Evolutionary conservation across 768 basidiomycete species (phyloP).

Genomic region (Pleurotus platypus): DNA sequence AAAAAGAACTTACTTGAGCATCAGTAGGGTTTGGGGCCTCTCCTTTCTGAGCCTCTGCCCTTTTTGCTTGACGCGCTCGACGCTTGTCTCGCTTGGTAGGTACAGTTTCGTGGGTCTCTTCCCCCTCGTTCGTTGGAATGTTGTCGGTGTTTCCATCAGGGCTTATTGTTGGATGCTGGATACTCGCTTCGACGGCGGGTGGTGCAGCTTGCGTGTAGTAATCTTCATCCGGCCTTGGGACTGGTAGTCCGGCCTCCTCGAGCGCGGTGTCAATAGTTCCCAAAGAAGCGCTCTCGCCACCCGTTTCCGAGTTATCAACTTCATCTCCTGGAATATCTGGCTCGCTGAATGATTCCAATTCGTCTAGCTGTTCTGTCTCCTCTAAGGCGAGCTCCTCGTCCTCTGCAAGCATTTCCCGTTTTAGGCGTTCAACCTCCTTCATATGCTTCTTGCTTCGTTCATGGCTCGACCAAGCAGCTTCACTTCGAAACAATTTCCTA

Average conservation of each 20-base stretch:
- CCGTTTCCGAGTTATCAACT: too few species aligned
- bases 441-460: conserved; percentile 94
- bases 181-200: too few species aligned
- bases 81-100: conserved; percentile 79
- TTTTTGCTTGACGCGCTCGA: conserved; percentile 74
- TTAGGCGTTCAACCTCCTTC: conserved; percentile 79
- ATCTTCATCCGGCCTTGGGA: too few species aligned
- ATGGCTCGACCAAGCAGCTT: conserved; percentile 94
- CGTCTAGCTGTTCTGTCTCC: conserved; percentile 24
- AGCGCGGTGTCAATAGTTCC: too few species aligned
- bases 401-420: conserved; percentile 74
- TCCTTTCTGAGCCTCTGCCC: conserved; percentile 28
- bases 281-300: too few species aligned
- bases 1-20: conserved; percentile 15
- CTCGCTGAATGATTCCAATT: conserved; percentile 8
- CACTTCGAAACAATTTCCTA: conserved; percentile 82
- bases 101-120: conserved; percentile 14
- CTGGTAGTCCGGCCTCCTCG: too few species aligned
- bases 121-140: conserved; percentile 9
- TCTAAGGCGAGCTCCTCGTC: conserved; percentile 61
- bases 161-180: neutral
- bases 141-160: conserved; percentile 4
- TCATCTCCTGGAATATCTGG: too few species aligned
- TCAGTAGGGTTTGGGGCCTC: conserved; percentile 16
- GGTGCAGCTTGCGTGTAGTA: too few species aligned